Conservation (phyloP, 495 filamentous ascomycete species). For the Aspergillus bridgeri region DNA sequence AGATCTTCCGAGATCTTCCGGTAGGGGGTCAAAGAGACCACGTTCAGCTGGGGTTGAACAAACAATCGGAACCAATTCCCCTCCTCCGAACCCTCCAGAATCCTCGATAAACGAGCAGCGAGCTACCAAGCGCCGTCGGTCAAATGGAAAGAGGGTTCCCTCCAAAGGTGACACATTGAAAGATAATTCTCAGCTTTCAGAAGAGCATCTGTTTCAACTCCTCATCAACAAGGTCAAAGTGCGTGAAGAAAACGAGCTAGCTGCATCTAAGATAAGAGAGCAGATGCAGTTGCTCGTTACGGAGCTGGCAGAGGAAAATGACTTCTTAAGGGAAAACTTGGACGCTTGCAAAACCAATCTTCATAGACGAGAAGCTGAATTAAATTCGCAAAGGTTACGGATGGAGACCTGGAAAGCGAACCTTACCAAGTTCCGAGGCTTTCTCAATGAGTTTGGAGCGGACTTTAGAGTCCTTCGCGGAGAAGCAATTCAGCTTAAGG, state of each 20-base stretch:
- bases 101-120: conserved; percentile 9
- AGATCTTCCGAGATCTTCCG: not conserved
- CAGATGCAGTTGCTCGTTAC: conserved; percentile 26
- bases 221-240: conserved; percentile 31
- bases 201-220: conserved; percentile 38
- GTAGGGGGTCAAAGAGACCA: not conserved
- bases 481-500: conserved; percentile 25
- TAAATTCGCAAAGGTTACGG: conserved; percentile 17
- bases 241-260: conserved; percentile 34
- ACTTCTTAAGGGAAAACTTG: conserved; percentile 20
- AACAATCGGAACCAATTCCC: not conserved
- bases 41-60: not conserved
- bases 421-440: conserved; percentile 28
- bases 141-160: conserved; percentile 8
- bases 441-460: conserved; percentile 35
- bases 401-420: conserved; percentile 34
- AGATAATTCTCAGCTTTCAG: conserved; percentile 18
- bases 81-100: not conserved
- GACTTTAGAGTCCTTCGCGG: conserved; percentile 31
- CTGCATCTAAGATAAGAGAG: conserved; percentile 18
- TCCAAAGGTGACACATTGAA: not conserved
- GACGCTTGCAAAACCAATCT: conserved; percentile 13
- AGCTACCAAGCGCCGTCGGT: conserved; percentile 16
- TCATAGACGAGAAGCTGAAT: conserved; percentile 17
- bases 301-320: conserved; percentile 26